These are phyloP conservation scores for Fusarium sp. DNA, from an alignment of 2,329 filamentous ascomycete genomes.

Conservation along the genomic window DNA sequence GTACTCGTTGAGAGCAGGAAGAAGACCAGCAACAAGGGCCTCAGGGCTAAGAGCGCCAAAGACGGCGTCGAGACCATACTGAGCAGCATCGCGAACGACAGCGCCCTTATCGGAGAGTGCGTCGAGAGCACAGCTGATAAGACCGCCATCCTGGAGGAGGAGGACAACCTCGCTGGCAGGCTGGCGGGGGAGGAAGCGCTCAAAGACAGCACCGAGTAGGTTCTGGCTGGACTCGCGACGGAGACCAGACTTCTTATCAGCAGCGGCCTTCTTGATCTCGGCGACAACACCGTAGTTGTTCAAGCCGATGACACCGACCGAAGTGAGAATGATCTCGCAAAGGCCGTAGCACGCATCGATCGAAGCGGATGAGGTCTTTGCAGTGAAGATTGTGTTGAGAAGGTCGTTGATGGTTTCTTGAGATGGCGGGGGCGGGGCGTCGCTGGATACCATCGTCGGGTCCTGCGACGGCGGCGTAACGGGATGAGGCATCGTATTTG, in stretches of 20 bases:
- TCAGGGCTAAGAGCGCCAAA: constrained; percentile 85
- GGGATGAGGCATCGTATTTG: constrained; percentile 61
- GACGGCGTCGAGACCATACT: constrained; percentile 92
- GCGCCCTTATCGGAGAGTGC: constrained; percentile 89
- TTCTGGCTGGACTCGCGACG: constrained; percentile 94
- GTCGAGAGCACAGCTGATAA: constrained; percentile 82
- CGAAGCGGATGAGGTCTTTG: constrained; percentile 76
- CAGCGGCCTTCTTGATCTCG: constrained; percentile 78
- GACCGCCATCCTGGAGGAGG: constrained; percentile 81
- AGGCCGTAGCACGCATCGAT: constrained; percentile 73
- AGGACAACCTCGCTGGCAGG: constrained; percentile 85
- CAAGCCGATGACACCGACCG: constrained; percentile 67
- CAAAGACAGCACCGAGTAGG: constrained; percentile 91
- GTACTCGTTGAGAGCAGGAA: constrained; percentile 82
- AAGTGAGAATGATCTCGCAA: constrained; percentile 70
- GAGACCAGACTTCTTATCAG: constrained; percentile 92
- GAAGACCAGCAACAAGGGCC: constrained; percentile 83
- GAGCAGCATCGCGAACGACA: constrained; percentile 89
- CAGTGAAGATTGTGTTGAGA: constrained; percentile 76
- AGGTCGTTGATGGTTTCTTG: constrained; percentile 75
- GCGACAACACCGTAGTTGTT: constrained; percentile 66
- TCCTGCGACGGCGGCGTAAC: constrained; percentile 59
- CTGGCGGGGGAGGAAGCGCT: constrained; percentile 84
- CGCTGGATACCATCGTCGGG: constrained; percentile 60
- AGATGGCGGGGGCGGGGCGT: constrained; percentile 69